Conservation (phyloP, 1,284 basidiomycete genomes). For the Ganoderma lingzhi region DNA sequence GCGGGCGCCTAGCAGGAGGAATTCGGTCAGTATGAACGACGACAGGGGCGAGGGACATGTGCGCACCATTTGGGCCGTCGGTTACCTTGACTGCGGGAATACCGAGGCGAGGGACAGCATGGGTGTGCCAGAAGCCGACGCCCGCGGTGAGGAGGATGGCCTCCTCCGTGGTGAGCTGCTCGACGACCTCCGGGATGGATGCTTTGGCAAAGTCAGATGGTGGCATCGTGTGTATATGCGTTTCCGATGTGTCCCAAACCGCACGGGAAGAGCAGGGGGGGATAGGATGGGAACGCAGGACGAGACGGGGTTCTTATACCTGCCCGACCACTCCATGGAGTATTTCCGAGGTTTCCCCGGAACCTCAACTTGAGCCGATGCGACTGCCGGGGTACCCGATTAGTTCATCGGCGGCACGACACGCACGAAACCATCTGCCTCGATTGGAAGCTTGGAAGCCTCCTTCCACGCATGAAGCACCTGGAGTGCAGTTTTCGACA, state of each 20-base stretch:
- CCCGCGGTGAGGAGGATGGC: conserved; percentile 76
- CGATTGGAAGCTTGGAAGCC: background rate
- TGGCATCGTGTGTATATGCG: conserved; percentile 51
- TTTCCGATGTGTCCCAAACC: background rate
- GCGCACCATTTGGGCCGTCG: conserved; percentile 76
- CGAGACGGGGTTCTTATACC: conserved; percentile 24
- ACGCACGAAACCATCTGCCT: background rate
- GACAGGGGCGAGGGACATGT: background rate
- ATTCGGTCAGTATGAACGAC: background rate
- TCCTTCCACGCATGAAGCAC: background rate
- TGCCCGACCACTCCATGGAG: conserved; percentile 10
- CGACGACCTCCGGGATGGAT: conserved; percentile 64
- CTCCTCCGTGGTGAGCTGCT: conserved; percentile 74
- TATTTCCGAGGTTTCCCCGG: conserved; percentile 28
- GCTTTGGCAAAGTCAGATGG: conserved; percentile 75
- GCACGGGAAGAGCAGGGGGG: background rate
- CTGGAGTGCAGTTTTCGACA: background rate
- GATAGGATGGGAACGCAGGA: background rate
- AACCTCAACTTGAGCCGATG: background rate
- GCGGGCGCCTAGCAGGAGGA: conserved; percentile 40
- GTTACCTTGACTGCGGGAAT: conserved; percentile 80
- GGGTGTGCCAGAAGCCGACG: conserved; percentile 82
- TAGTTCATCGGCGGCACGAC: background rate
- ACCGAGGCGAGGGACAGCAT: conserved; percentile 66
- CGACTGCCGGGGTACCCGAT: background rate